These are phyloP conservation scores for Monosporozyma aerobia DNA, from an alignment of 805 yeast genomes.

Conservation along the genomic window DNA sequence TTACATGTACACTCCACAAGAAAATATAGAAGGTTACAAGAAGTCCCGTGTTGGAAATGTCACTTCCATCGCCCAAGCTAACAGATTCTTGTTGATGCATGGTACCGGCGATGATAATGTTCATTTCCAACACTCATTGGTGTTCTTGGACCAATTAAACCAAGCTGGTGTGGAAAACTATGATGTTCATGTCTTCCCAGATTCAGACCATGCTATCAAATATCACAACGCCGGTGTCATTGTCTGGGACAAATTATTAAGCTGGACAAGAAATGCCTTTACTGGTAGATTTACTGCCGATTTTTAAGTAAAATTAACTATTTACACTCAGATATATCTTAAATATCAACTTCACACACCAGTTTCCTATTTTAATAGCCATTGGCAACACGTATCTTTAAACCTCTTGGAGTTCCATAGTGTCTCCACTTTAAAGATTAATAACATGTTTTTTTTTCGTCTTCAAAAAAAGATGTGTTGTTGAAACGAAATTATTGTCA, in stretches of 20 bases:
- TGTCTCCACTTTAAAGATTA: not conserved
- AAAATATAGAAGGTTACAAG: slow-evolving; percentile 56
- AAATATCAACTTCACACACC: not conserved
- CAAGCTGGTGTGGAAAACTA: slow-evolving; percentile 71
- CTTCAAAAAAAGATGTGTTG: not conserved
- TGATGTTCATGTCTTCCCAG: slow-evolving; percentile 73
- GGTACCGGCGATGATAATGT: slow-evolving; percentile 98
- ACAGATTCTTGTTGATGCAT: slow-evolving; percentile 80
- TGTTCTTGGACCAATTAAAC: slow-evolving; percentile 67
- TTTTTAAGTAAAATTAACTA: not conserved
- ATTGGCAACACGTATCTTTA: not conserved
- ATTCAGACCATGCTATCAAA: slow-evolving; percentile 63
- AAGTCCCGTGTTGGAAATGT: slow-evolving; percentile 48
- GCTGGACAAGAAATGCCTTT: slow-evolving; percentile 60
- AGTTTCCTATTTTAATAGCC: not conserved
- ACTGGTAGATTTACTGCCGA: slow-evolving; percentile 28
- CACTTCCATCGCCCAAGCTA: slow-evolving; percentile 43
- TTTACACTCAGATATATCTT: not conserved
- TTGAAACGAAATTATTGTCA: not conserved
- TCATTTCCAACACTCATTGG: slow-evolving; percentile 82
- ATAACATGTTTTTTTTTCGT: not conserved
- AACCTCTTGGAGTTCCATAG: not conserved
- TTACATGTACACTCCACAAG: slow-evolving; percentile 78
- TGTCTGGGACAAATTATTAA: slow-evolving; percentile 55
- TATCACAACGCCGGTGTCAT: slow-evolving; percentile 66